Evolutionary conservation across 2,329 filamentous ascomycete genomes (phyloP).

Genomic region (Calonectria multiphialidica): DNA sequence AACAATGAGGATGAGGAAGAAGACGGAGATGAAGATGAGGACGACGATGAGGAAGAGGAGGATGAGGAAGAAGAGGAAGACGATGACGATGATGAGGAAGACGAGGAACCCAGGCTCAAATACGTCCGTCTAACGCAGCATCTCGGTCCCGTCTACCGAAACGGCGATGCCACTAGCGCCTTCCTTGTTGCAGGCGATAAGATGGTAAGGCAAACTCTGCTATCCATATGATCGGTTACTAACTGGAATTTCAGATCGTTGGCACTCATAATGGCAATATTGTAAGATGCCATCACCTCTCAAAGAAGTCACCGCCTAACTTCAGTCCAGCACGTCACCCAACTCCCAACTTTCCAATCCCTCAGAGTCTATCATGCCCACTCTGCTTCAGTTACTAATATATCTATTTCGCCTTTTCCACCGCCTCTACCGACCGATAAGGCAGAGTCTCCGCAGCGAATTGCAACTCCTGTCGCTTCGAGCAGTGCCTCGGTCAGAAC

Average conservation of each 20-base stretch:
- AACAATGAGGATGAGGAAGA: constrained; percentile 36
- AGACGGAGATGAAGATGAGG: constrained; percentile 40
- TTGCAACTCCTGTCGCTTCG: constrained; percentile 50
- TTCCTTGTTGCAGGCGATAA: constrained; percentile 95
- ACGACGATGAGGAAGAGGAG: constrained; percentile 54
- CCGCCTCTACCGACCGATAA: constrained; percentile 62
- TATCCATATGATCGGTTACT: constrained; percentile 18
- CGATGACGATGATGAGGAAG: constrained; percentile 84
- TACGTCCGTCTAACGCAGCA: constrained; percentile 89
- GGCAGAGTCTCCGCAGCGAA: constrained; percentile 54
- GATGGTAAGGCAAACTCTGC: constrained; percentile 73
- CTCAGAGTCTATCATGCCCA: constrained; percentile 93
- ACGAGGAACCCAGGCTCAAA: constrained; percentile 95
- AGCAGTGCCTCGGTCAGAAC: constrained; percentile 47
- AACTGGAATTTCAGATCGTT: constrained; percentile 71
- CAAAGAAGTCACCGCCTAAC: constrained; percentile 39
- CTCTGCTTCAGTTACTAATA: constrained; percentile 87
- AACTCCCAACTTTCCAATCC: constrained; percentile 83
- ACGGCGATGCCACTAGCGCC: constrained; percentile 93
- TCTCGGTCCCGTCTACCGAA: constrained; percentile 86
- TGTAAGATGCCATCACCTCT: constrained; percentile 64
- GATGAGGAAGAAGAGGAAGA: constrained; percentile 71
- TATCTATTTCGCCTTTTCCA: constrained; percentile 91
- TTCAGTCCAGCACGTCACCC: constrained; percentile 79
- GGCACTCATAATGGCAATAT: constrained; percentile 98